Base-by-base conservation (phyloP, 129 eudicot species). In the Cynara cardunculus region DNA sequence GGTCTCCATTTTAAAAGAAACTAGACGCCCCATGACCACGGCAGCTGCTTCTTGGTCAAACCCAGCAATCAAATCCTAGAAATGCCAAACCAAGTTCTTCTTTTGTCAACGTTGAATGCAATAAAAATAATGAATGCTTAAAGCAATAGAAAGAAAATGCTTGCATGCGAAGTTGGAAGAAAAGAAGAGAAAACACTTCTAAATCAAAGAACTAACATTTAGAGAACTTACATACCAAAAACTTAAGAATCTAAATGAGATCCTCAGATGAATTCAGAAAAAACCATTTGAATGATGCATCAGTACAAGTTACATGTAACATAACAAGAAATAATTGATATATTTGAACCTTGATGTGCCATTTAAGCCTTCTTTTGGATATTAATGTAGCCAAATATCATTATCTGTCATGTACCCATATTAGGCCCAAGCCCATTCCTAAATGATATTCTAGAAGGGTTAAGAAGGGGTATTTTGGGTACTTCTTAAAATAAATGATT, bases 1-100 rank as follows among this genome's bases (percentile, higher is more conserved):
- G 64, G 96, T 90, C 86, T 92, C 99, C 99, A 95, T 95, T 88
- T 92, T 95, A 82, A 90, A 90, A 56, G 99, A 92, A 89, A 95
- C 97, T 69, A 89, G 89, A 25, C 99, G 97, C 65, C 97, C 97
- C 92, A 91, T 88, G 78, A 93, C 97, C 69, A 89, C 99, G 73
- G 94, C 97, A 68, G 97, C 99, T 80, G 99, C 95, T 88, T 92
- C 99, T 95, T 95, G 99, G 82, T 95, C 99, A 90, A 95, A 95
- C 78, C 99, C 99, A 59, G 97, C 89, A 83, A 95, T 78, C 68
- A 95, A 77, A 59, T 92, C 99, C 99, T 92, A 85, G 46, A 90
- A 78, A 83, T 70, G 31, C 22, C 69, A 35, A 84, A 49, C 35
- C 65, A 83, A 77, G 26, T 18, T 74, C 12, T 14, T 30, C 67